phyloP scores from a whole-genome alignment of 805 yeast species.

The Yamadazyma tumulicola region DNA sequence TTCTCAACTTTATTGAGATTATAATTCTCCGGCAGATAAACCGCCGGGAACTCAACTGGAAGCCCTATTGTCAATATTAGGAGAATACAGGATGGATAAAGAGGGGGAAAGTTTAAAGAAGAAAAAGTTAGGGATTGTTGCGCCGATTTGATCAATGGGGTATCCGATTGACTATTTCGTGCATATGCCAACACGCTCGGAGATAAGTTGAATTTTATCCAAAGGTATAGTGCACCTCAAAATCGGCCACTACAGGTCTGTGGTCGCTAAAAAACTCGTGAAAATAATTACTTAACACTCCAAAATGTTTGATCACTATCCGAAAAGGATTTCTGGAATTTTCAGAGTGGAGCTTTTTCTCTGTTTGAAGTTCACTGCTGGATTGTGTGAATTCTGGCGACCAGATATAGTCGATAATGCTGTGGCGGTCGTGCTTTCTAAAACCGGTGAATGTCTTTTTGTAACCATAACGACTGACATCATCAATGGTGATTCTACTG shows the following conservation, averaged over 20 bases:
- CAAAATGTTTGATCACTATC: slow-evolving; percentile 33
- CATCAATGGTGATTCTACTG: slow-evolving; percentile 28
- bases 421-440: slow-evolving; percentile 23
- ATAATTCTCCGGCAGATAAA: too few relatives aligned
- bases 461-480: slow-evolving; percentile 37
- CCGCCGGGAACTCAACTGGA: too few relatives aligned
- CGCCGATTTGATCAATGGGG: too few relatives aligned
- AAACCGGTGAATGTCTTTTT: slow-evolving; percentile 50
- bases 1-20: too few relatives aligned
- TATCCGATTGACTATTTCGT: too few relatives aligned
- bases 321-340: slow-evolving; percentile 10
- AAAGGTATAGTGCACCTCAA: slow-evolving; percentile 4
- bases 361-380: slow-evolving; percentile 9
- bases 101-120: too few relatives aligned
- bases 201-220: not conserved
- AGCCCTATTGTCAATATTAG: too few relatives aligned
- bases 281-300: slow-evolving; percentile 35
- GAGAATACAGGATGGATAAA: too few relatives aligned
- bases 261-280: slow-evolving; percentile 38
- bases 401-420: slow-evolving; percentile 47
- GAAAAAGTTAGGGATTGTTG: too few relatives aligned
- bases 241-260: slow-evolving; percentile 33
- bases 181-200: not conserved
- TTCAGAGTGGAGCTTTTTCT: not conserved
- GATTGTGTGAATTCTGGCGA: slow-evolving; percentile 24